A percentile compares a stretch with the other conserved stretches of the same genome.
Conservation (phyloP, 106 monocot species). For the Posidonia australis region DNA sequence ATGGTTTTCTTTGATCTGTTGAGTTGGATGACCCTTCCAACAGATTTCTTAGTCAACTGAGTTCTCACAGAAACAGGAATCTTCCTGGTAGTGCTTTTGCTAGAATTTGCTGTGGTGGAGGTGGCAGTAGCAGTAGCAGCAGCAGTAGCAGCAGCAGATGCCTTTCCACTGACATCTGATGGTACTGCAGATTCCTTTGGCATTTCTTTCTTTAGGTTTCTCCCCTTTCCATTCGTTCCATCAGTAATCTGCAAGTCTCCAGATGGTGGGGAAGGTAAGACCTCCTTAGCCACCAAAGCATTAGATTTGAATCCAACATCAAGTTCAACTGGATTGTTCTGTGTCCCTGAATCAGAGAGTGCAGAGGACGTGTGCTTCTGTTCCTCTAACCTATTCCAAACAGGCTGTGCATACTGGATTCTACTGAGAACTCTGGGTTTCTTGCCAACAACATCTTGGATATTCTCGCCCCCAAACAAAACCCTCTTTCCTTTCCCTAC, state of each 20-base stretch:
- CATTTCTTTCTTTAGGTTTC: neutral
- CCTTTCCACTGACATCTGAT: neutral
- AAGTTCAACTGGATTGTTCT: neutral
- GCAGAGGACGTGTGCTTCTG: neutral
- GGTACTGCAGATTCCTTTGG: neutral
- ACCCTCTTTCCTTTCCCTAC: neutral
- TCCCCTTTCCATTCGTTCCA: neutral
- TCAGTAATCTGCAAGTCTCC: neutral
- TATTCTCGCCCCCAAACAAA: neutral
- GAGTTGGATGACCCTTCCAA: neutral
- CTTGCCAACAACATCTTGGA: neutral
- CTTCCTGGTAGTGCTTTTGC: neutral
- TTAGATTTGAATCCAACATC: slow-evolving; percentile 12
- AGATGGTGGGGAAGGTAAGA: neutral
- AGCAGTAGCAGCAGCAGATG: neutral
- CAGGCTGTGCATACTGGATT: slow-evolving; percentile 9
- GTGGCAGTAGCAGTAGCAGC: neutral
- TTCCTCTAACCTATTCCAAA: slow-evolving; percentile 5
- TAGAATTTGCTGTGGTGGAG: too few species aligned
- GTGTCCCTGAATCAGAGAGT: neutral
- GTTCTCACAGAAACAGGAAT: neutral
- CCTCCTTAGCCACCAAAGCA: slow-evolving; percentile 1
- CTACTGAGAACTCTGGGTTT: slow-evolving; percentile 13
- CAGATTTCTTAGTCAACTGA: neutral
- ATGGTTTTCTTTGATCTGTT: neutral